Evolutionary conservation across 2,329 filamentous ascomycete genomes (phyloP).

Genomic region (Rachicladosporium sp.): DNA sequence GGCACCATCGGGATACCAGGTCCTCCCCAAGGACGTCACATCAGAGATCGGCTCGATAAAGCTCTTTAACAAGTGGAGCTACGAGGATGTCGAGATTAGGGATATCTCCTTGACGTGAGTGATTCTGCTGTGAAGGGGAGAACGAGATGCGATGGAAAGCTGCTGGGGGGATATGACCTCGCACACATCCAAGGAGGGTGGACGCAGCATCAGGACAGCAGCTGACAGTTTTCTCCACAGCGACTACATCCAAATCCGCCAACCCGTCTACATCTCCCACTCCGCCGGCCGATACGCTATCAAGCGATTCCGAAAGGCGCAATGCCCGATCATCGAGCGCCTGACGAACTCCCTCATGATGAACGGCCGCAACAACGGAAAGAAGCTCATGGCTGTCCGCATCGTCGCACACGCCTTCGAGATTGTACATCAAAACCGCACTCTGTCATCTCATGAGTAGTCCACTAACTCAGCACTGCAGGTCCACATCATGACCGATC

Average conservation of each 20-base stretch:
- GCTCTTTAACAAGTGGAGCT: slow-evolving; percentile 97
- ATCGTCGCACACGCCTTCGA: slow-evolving; percentile 98
- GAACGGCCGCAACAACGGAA: slow-evolving; percentile 99
- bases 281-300: slow-evolving; percentile 95
- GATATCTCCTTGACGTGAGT: slow-evolving; percentile 99
- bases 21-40: slow-evolving; percentile 87
- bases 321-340: slow-evolving; percentile 99
- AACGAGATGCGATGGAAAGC: slow-evolving; percentile 1
- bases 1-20: slow-evolving; percentile 63
- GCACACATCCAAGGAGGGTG: too few species aligned
- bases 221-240: slow-evolving; percentile 35
- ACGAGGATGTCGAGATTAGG: slow-evolving; percentile 98
- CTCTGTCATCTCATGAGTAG: background rate
- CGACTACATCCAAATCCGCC: slow-evolving; percentile 99
- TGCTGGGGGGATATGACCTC: too few species aligned
- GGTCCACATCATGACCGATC: slow-evolving; percentile 99
- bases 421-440: slow-evolving; percentile 60
- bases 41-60: slow-evolving; percentile 84
- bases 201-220: too few species aligned
- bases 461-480: slow-evolving; percentile 28
- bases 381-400: slow-evolving; percentile 99
- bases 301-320: slow-evolving; percentile 99
- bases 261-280: slow-evolving; percentile 98
- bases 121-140: too few species aligned
- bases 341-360: slow-evolving; percentile 99